Conservation (phyloP, 352 stramenopile genomes). For the Phytophthora citrophthora region DNA sequence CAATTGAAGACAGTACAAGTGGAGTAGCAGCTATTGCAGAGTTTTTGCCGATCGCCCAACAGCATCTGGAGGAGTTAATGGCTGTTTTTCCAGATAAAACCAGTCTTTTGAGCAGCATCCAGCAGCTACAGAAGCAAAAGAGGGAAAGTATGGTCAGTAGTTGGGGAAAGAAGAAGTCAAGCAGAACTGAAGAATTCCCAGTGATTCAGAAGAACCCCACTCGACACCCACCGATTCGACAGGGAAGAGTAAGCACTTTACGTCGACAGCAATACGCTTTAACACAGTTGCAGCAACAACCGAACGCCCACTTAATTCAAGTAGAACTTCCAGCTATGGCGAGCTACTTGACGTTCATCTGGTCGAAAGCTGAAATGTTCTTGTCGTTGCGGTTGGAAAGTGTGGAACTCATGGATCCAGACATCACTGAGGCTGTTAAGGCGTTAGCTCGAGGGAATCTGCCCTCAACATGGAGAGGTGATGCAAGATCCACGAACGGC, state of each 20-base stretch:
- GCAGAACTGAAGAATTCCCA: background rate
- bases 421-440: conserved; percentile 26
- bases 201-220: background rate
- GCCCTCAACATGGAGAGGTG: conserved; percentile 19
- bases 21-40: background rate
- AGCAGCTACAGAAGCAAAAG: conserved; percentile 51
- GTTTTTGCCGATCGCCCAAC: conserved; percentile 26
- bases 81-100: conserved; percentile 36
- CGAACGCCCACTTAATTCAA: conserved; percentile 43
- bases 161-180: conserved; percentile 35
- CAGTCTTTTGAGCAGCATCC: conserved; percentile 40
- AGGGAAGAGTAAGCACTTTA: conserved; percentile 12
- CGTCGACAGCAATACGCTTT: conserved; percentile 19
- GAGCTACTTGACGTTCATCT: conserved; percentile 48
- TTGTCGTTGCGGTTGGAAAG: conserved; percentile 35
- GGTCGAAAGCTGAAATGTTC: conserved; percentile 44
- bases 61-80: conserved; percentile 27
- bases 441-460: conserved; percentile 21
- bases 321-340: conserved; percentile 63
- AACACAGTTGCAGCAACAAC: conserved; percentile 34
- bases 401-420: conserved; percentile 14
- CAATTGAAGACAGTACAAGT: background rate
- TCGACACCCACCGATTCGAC: conserved; percentile 4
- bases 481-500: background rate
- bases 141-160: conserved; percentile 45